These are phyloP conservation scores for Protea cynaroides DNA, from an alignment of 164 flowering plant species.

Conservation along the genomic window DNA sequence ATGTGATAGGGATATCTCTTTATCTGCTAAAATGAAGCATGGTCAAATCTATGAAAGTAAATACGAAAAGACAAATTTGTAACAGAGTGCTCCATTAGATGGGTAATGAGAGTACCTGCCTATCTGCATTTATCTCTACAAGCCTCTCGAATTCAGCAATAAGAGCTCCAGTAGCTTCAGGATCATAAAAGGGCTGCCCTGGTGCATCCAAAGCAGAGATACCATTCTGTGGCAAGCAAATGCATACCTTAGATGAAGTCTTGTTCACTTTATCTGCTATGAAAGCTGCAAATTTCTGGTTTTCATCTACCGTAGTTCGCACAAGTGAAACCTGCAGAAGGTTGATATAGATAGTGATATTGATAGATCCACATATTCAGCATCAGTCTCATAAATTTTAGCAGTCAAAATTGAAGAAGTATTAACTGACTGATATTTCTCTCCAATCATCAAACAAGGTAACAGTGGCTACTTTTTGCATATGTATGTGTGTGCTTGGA, in stretches of 20 bases:
- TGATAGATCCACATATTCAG: background rate
- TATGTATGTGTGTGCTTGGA: background rate
- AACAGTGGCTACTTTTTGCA: background rate
- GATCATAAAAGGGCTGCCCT: conserved; percentile 82
- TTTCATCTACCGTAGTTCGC: conserved; percentile 84
- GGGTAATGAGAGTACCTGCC: conserved; percentile 45
- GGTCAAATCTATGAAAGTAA: conserved; percentile 6
- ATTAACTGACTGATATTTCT: background rate
- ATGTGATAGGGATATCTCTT: conserved; percentile 65
- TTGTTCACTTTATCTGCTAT: conserved; percentile 79
- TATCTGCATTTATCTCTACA: conserved; percentile 50
- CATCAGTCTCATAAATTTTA: background rate
- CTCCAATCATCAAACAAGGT: conserved; percentile 6
- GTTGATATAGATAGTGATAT: background rate
- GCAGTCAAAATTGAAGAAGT: conserved; percentile 5
- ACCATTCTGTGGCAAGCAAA: conserved; percentile 87
- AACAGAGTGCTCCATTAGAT: background rate
- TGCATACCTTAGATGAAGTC: conserved; percentile 53
- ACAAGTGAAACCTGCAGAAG: conserved; percentile 66
- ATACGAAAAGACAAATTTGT: background rate
- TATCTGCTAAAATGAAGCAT: conserved; percentile 39
- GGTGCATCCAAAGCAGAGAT: conserved; percentile 91
- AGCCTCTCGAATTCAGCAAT: conserved; percentile 58
- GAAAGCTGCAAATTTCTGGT: conserved; percentile 71
- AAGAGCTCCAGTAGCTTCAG: conserved; percentile 60